Conservation (phyloP, 164 flowering plant species). For the Umbilicus rupestris region DNA sequence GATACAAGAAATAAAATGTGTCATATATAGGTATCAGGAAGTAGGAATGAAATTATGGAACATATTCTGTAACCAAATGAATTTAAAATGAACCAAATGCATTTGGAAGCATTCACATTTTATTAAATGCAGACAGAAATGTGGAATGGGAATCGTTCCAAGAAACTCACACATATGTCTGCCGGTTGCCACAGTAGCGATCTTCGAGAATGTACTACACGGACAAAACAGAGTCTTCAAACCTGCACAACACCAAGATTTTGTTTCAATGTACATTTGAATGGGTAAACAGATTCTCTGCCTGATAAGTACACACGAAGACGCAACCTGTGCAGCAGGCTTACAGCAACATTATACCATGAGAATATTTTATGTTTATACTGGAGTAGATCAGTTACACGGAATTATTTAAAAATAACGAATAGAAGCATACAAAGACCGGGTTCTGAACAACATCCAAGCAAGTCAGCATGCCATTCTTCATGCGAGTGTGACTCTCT, state of each 20-base stretch:
- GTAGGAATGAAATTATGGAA: too few species aligned
- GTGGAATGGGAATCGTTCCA: not conserved
- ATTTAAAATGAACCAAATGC: not conserved
- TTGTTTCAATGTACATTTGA: not conserved
- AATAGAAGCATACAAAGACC: conserved; percentile 47
- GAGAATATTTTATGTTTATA: not conserved
- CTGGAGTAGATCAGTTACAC: not conserved
- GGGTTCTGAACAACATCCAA: conserved; percentile 93
- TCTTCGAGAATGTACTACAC: conserved; percentile 84
- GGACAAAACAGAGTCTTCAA: conserved; percentile 73
- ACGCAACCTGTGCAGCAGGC: not conserved
- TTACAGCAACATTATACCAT: not conserved
- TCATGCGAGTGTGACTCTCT: conserved; percentile 44
- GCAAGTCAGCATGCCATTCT: conserved; percentile 91
- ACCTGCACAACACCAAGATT: conserved; percentile 37
- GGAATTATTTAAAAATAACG: not conserved
- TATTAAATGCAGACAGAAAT: not conserved
- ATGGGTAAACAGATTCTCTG: not conserved
- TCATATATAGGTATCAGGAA: too few species aligned
- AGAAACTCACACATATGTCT: conserved; percentile 62
- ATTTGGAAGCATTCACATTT: not conserved
- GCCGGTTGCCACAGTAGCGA: conserved; percentile 67
- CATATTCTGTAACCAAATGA: too few species aligned
- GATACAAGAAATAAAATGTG: too few species aligned
- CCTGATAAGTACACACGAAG: not conserved